Evolutionary conservation across 495 filamentous ascomycete genomes (phyloP).

Genomic region (Penicillium odoratum): DNA sequence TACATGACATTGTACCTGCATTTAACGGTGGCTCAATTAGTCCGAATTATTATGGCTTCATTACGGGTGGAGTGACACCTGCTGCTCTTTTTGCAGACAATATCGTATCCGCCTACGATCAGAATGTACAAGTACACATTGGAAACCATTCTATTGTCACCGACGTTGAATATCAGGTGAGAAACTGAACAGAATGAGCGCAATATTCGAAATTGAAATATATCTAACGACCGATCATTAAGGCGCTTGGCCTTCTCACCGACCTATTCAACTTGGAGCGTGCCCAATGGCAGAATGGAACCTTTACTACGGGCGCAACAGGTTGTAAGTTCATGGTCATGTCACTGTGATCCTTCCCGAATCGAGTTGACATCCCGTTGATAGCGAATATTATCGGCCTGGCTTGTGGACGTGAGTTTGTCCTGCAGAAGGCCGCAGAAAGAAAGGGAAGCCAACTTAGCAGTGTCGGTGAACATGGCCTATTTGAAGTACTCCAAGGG

Average conservation of each 20-base stretch:
- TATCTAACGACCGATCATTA: no score
- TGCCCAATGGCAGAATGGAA: conserved; percentile 49
- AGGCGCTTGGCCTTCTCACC: conserved; percentile 65
- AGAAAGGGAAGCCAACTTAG: conserved; percentile 33
- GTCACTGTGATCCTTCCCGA: no score
- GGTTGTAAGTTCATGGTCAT: no score
- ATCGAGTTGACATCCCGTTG: no score
- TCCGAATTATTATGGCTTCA: conserved; percentile 81
- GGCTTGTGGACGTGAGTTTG: conserved; percentile 71
- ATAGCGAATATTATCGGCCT: conserved; percentile 76
- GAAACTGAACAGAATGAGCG: no score
- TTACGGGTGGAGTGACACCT: conserved; percentile 79
- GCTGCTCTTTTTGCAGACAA: conserved; percentile 84
- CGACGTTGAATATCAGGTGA: conserved; percentile 62
- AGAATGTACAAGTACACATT: conserved; percentile 85
- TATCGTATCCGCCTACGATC: conserved; percentile 73
- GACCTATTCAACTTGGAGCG: conserved; percentile 66
- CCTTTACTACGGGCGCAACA: conserved; percentile 89
- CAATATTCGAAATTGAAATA: no score
- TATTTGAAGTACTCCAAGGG: conserved; percentile 63
- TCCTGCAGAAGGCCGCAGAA: conserved; percentile 49
- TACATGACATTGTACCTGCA: conserved; percentile 62
- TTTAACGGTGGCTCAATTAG: conserved; percentile 63
- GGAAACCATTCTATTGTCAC: conserved; percentile 71
- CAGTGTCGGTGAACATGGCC: conserved; percentile 67